Evolutionary conservation across 2,329 filamentous ascomycete genomes (phyloP).

Genomic region (Monosporascus sp.): DNA sequence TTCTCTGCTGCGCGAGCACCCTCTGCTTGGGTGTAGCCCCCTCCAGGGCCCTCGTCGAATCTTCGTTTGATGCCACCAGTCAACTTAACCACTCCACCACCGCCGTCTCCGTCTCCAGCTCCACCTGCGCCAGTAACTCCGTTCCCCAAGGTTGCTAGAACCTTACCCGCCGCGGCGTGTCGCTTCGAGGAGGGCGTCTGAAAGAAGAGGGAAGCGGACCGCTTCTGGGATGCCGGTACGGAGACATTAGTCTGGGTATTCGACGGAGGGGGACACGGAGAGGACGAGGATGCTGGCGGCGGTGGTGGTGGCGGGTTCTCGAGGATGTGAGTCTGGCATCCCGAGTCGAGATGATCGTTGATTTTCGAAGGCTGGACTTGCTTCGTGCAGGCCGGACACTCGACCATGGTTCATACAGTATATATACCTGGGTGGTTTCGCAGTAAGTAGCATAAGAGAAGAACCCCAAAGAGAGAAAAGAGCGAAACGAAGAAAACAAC

Average conservation of each 20-base stretch:
- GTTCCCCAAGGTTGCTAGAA: constrained; percentile 30
- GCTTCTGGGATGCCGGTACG: constrained; percentile 43
- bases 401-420: constrained; percentile 41
- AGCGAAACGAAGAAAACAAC: background rate
- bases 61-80: constrained; percentile 42
- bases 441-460: too few species aligned
- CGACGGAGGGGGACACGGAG: constrained; percentile 28
- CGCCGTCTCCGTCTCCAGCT: background rate
- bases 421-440: background rate
- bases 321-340: constrained; percentile 64
- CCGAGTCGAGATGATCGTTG: constrained; percentile 86
- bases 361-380: constrained; percentile 68
- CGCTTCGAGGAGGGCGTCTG: constrained; percentile 56
- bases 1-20: constrained; percentile 17
- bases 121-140: constrained; percentile 1
- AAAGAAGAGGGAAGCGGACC: constrained; percentile 55
- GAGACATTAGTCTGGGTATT: constrained; percentile 28
- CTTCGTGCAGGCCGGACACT: constrained; percentile 77
- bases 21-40: constrained; percentile 19
- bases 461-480: background rate
- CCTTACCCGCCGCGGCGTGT: constrained; percentile 33
- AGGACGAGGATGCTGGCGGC: constrained; percentile 16
- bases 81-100: constrained; percentile 21
- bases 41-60: constrained; percentile 48
- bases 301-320: constrained; percentile 34